phyloP scores from a whole-genome alignment of 2,329 filamentous ascomycete species.

The Aspergillus sp. region DNA sequence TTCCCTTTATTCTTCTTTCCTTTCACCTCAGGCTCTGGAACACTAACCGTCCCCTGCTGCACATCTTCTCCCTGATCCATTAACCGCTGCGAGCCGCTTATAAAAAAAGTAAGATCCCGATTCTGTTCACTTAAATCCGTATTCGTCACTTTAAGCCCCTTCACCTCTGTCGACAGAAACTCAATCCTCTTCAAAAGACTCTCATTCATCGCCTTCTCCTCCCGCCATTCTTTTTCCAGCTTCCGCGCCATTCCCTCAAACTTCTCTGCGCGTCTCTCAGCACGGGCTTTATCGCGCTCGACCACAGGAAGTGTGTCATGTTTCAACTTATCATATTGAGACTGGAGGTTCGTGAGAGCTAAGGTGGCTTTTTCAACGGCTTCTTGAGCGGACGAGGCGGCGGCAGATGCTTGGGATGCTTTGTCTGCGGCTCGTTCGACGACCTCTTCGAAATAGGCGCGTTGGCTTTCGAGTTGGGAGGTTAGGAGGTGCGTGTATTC shows the following conservation, averaged over 20 bases:
- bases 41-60: constrained; percentile 62
- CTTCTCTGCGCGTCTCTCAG: constrained; percentile 61
- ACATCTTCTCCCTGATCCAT: constrained; percentile 66
- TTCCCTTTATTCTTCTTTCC: constrained; percentile 42
- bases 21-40: constrained; percentile 46
- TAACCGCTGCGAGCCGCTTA: constrained; percentile 74
- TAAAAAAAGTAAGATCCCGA: constrained; percentile 78
- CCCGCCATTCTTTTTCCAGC: constrained; percentile 67
- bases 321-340: constrained; percentile 48
- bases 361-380: constrained; percentile 57
- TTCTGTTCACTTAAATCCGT: constrained; percentile 78
- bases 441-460: constrained; percentile 89
- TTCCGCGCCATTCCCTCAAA: constrained; percentile 69
- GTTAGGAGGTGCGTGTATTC: constrained; percentile 94
- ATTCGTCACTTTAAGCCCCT: constrained; percentile 54
- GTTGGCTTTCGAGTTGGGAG: constrained; percentile 85
- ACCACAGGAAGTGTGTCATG: constrained; percentile 57
- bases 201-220: constrained; percentile 79
- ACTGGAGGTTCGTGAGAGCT: constrained; percentile 51
- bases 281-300: constrained; percentile 65
- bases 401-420: constrained; percentile 63
- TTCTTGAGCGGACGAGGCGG: constrained; percentile 47
- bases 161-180: constrained; percentile 55
- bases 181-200: constrained; percentile 72
- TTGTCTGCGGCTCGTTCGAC: constrained; percentile 86